Evolutionary conservation across 441 rosid genomes (phyloP), one percentile per base, ranked within the genome.

Genomic region (Bocquillonia castaneifolia): DNA sequence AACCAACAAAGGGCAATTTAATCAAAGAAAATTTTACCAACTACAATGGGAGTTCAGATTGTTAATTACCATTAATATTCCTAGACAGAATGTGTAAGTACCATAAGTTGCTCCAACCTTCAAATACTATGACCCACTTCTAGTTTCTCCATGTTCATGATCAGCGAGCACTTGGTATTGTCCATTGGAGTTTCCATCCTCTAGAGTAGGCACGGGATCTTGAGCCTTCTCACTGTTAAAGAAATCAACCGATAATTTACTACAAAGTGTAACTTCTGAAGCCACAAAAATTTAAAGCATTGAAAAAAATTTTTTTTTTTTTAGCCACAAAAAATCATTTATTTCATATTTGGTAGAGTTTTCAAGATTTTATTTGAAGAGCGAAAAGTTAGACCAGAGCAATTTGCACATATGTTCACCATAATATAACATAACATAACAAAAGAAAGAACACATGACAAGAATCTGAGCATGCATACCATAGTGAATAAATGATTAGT

Each of bases 401-500:
- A 51, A 51, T 15, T 40, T 9, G 12, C 12, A 10, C 12, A 7
- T 1, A 40, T 34, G 3, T 34, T 34, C 37, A 34, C 3, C 4
- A 40, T 13, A 40, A 13, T 0, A 28, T 1, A 23, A n/a, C n/a
- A n/a, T n/a, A 10, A 22, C 3, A 51, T 6, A 51, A 22, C 55
- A 51, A 10, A 51, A 51, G 25, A 20, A 47, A 22, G 0, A 8
- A 47, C 5, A 50, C 25, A n/a, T 39, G 10, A 39, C 10, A 39
- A 39, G 50, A 60, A 31, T 29, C 2, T 20, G 20, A 57, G 40
- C 68, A 13, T 79, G 82, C 90, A 64, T 79, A n/a, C n/a, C n/a
- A n/a, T 6, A 54, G 51, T 6, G 85, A 83, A 70, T 85, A 87
- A 59, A 79, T 69, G 55, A 87, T 15, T 28, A 85, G 77, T 55